Conservation (phyloP, 345 rosid genomes). For the Camelina sativa region DNA sequence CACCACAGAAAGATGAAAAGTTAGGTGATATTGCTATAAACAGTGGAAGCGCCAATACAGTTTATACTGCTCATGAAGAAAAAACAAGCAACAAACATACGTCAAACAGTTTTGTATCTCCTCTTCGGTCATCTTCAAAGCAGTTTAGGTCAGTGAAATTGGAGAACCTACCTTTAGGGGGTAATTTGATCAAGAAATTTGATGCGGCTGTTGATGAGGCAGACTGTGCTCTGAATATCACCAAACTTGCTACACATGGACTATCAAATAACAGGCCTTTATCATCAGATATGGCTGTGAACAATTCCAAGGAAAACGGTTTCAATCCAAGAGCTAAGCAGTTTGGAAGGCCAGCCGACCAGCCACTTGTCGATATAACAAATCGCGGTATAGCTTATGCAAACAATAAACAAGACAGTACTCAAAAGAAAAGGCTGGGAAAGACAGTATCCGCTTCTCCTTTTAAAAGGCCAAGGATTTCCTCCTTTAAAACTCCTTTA, state of each 20-base stretch:
- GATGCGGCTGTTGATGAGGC: slow-evolving; percentile 64
- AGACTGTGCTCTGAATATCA: slow-evolving; percentile 30
- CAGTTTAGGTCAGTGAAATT: slow-evolving; percentile 44
- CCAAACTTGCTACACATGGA: slow-evolving; percentile 42
- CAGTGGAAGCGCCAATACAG: slow-evolving; percentile 48
- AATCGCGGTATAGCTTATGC: slow-evolving; percentile 47
- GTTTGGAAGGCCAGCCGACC: slow-evolving; percentile 49
- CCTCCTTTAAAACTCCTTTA: slow-evolving; percentile 66
- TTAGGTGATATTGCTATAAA: slow-evolving; percentile 45
- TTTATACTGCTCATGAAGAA: slow-evolving; percentile 48
- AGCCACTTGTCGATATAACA: slow-evolving; percentile 68
- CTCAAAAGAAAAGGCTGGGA: slow-evolving; percentile 61
- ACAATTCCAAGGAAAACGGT: slow-evolving; percentile 43
- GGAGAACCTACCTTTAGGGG: slow-evolving; percentile 47
- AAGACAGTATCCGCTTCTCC: slow-evolving; percentile 56
- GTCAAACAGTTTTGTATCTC: slow-evolving; percentile 62
- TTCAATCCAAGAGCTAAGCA: slow-evolving; percentile 41
- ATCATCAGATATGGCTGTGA: slow-evolving; percentile 24
- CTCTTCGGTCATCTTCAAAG: slow-evolving; percentile 58
- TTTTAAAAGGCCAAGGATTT: slow-evolving; percentile 83
- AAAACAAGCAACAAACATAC: slow-evolving; percentile 49
- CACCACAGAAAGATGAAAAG: slow-evolving; percentile 45
- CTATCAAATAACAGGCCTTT: slow-evolving; percentile 33
- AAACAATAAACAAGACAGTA: slow-evolving; percentile 44
- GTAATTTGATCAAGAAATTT: slow-evolving; percentile 73